Evolutionary conservation across 768 basidiomycete genomes (phyloP).

Genomic region (Gymnopilus dilepis): DNA sequence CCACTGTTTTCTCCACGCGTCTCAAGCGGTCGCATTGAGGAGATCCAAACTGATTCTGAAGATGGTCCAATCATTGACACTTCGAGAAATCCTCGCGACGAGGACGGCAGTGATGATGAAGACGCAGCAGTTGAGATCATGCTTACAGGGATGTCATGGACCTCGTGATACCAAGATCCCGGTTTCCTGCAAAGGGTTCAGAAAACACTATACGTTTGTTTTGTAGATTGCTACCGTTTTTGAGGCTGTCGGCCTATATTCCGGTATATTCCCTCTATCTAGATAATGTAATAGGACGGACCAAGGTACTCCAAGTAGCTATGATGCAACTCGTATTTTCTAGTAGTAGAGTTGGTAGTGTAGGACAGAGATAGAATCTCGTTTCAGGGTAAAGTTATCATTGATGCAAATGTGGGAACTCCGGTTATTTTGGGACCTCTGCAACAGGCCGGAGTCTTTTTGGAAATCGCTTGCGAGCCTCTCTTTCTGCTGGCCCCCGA

Average conservation of each 20-base stretch:
- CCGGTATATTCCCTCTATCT: background rate
- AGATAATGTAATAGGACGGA: background rate
- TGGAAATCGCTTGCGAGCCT: slow-evolving; percentile 25
- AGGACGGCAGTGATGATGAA: slow-evolving; percentile 27
- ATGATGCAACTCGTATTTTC: slow-evolving; percentile 2
- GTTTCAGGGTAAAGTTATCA: slow-evolving; percentile 4
- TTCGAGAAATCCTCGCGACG: slow-evolving; percentile 9
- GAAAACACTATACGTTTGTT: background rate
- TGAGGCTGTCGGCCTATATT: background rate
- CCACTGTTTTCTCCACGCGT: slow-evolving; percentile 11
- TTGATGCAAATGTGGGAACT: slow-evolving; percentile 21
- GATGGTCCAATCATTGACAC: slow-evolving; percentile 8
- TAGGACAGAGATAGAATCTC: background rate
- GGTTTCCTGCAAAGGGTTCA: background rate
- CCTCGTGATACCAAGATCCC: slow-evolving; percentile 12
- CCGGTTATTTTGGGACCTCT: slow-evolving; percentile 18
- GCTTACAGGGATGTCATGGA: slow-evolving; percentile 26
- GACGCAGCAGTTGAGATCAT: slow-evolving; percentile 31
- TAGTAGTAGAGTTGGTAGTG: background rate
- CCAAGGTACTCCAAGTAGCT: background rate
- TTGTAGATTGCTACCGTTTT: background rate
- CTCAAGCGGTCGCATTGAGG: slow-evolving; percentile 7
- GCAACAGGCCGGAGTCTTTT: slow-evolving; percentile 20
- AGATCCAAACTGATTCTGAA: slow-evolving; percentile 17
- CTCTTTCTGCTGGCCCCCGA: slow-evolving; percentile 32